Evolutionary conservation across 345 rosid species (phyloP).

Genomic region (Cardamine resedifolia): DNA sequence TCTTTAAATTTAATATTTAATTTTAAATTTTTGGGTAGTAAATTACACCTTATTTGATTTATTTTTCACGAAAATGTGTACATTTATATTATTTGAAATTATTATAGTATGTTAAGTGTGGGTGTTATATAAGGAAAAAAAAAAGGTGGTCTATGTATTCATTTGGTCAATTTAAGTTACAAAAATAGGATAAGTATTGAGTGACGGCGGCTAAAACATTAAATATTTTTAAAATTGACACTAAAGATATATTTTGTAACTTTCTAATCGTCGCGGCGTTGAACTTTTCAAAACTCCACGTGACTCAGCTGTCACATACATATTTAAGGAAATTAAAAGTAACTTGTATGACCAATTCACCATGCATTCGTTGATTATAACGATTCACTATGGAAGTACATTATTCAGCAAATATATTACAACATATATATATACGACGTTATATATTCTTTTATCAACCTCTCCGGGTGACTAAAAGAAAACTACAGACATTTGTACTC

Average conservation of each 20-base stretch:
- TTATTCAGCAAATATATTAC: too few relatives aligned
- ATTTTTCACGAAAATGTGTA: too few relatives aligned
- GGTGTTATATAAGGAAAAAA: too few relatives aligned
- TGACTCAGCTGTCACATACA: background rate
- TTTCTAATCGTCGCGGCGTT: constrained; percentile 20
- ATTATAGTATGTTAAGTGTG: too few relatives aligned
- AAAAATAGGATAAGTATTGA: background rate
- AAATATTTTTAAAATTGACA: background rate
- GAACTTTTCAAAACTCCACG: background rate
- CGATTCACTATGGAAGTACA: too few relatives aligned
- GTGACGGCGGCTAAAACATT: constrained; percentile 15
- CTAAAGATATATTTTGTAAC: constrained; percentile 6
- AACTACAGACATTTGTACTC: background rate
- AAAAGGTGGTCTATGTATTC: background rate
- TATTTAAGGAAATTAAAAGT: background rate
- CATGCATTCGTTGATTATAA: background rate
- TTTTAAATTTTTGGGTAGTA: too few relatives aligned
- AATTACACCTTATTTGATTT: too few relatives aligned
- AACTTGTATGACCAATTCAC: background rate
- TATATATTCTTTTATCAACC: background rate
- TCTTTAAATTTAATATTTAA: background rate
- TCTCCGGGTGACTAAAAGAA: background rate
- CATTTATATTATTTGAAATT: too few relatives aligned
- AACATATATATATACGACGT: background rate
- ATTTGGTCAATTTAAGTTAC: background rate